Evolutionary conservation across 345 rosid genomes (phyloP), one percentile per base, ranked within the genome.

Genomic region (Reutealis trisperma): DNA sequence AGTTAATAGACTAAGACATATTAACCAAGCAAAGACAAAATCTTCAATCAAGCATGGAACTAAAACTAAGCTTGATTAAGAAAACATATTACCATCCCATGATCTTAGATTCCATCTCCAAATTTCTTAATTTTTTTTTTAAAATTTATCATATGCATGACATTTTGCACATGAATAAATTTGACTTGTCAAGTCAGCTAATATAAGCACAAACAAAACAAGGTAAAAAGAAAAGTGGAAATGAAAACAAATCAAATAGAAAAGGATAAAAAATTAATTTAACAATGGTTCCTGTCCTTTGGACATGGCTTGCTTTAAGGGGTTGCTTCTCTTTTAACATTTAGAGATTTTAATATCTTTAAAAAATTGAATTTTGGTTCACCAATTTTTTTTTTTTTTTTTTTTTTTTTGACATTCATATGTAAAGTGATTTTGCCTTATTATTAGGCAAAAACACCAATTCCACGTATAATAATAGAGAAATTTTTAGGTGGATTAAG

Each of bases 131-230:
- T 76, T 54, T 45, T 45, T n/a, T 14, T 11, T 1, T 45, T 44
- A 45, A 5, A 44, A 6, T 63, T 67, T 44, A 44, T 24, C 3
- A 58, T 41, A 44, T 49, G 37, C 4, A 14, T 21, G 4, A 49
- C 3, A n/a, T 63, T 37, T 42, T 25, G 34, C 11, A 72, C 32
- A 32, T 49, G 32, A 19, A 30, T 19, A n/a, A 49, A 47, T 24
- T 74, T 78, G 81, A 78, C 81, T 19, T 30, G 81, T 78, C 81
- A 74, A 78, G 64, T 74, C 70, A 49, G 30, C 25, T 69, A 19
- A 65, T 37, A 37, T 69, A 21, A 75, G 51, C 22, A 57, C 44
- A 32, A 57, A 22, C 42, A 34, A 42, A 54, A 62, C 19, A 47
- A 65, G 47, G 61, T 42, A 9, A 45, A 24, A 2, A 12, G 30